Evolutionary conservation across 164 flowering plant genomes (phyloP).

Genomic region (Macadamia tetraphylla): DNA sequence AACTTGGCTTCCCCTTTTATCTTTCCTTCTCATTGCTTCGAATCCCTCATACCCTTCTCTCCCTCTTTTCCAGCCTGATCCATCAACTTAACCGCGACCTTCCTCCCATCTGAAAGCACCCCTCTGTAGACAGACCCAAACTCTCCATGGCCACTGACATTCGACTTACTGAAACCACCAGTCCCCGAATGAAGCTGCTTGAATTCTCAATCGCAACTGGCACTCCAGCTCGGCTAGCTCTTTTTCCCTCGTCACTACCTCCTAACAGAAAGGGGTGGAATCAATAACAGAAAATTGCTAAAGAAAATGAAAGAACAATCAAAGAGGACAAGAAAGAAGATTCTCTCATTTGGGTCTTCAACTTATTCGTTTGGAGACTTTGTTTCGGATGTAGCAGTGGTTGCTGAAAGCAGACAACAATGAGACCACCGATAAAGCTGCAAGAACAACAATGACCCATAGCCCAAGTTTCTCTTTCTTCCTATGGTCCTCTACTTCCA

Average conservation of each 20-base stretch:
- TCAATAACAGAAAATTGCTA: background rate
- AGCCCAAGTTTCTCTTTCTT: conserved; percentile 46
- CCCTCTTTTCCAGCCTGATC: conserved; percentile 86
- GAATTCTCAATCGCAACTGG: conserved; percentile 53
- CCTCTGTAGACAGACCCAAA: conserved; percentile 90
- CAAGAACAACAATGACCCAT: conserved; percentile 53
- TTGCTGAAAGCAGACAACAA: conserved; percentile 74
- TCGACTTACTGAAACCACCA: conserved; percentile 77
- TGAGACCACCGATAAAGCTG: conserved; percentile 60
- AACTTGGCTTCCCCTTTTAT: no score
- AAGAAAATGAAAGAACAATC: background rate
- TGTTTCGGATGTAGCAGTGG: conserved; percentile 82
- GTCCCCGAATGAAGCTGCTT: conserved; percentile 68
- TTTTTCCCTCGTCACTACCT: conserved; percentile 41
- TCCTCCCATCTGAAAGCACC: conserved; percentile 73
- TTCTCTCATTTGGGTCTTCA: conserved; percentile 35
- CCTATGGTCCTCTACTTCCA: conserved; percentile 20
- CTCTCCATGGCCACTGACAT: conserved; percentile 89
- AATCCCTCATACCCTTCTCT: conserved; percentile 42
- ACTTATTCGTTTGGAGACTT: conserved; percentile 30
- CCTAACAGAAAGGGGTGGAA: conserved; percentile 6
- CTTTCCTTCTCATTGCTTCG: no score
- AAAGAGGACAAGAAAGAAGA: background rate
- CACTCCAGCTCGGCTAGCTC: conserved; percentile 21
- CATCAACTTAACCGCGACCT: conserved; percentile 87